phyloP scores from a whole-genome alignment of 129 eudicot species.

The Solidago caesia region DNA sequence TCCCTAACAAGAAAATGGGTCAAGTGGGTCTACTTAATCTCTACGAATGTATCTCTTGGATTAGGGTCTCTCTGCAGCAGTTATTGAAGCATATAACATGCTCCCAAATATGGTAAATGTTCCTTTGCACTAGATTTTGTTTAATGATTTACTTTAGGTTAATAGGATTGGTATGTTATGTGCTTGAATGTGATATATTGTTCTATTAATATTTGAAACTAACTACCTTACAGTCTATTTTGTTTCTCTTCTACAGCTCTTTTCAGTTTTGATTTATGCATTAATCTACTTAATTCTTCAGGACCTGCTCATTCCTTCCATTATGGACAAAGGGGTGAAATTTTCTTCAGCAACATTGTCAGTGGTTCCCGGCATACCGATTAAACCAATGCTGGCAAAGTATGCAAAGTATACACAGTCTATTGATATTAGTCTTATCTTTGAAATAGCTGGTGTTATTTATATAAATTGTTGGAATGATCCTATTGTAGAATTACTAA shows the following conservation, averaged over 20 bases:
- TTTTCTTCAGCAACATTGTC: conserved; percentile 69
- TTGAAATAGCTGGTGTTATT: background rate
- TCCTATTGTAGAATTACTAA: conserved; percentile 62
- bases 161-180: background rate
- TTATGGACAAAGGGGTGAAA: conserved; percentile 74
- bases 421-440: background rate
- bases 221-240: background rate
- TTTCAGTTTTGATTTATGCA: background rate
- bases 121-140: conserved; percentile 6
- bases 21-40: background rate
- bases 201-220: background rate
- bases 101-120: conserved; percentile 78
- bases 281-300: conserved; percentile 29
- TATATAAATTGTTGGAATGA: background rate
- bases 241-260: background rate
- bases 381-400: conserved; percentile 99
- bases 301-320: conserved; percentile 80
- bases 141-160: background rate
- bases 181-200: background rate
- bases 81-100: conserved; percentile 86
- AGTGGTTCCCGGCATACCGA: conserved; percentile 94
- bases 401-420: conserved; percentile 36
- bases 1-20: background rate
- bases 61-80: conserved; percentile 70
- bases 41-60: conserved; percentile 21